Base-by-base conservation (phyloP, 1,139 yeast genomes). In the Pichia sp. region DNA sequence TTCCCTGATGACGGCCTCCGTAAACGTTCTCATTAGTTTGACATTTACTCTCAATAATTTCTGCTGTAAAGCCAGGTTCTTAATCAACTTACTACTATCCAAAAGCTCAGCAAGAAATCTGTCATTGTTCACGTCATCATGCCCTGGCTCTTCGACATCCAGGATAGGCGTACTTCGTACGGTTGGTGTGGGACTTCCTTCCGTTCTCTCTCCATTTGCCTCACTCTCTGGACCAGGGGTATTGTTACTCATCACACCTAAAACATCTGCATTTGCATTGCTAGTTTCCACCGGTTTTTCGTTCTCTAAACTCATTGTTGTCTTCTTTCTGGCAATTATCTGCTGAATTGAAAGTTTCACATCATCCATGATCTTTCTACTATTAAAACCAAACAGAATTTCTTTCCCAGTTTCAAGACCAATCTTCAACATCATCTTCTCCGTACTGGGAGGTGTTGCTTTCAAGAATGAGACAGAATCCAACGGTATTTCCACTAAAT, bases 1-100 rank as follows among this genome's bases (percentile, higher is more conserved):
- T 35, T 77, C 77, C 37, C 77, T 70, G 46, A 91, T 86, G 3
- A 91, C 97, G 0, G 95, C 80, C 45, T 87, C 95, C 38, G 88
- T 81, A 55, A 91, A 91, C 2, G 84, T 75, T 40, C 75, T 71
- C 63, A 85, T 73, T 36, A 91, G 63, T n/a, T 64, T 65, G 37
- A 78, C 73, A 52, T 86, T 83, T 43, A 80, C 84, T 41, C 78
- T 66, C 27, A 91, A 63, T 18, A 88, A 61, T 41, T 75, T 74
- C 50, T 87, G 94, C 51, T 91, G 98, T 23, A 91, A 64, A 37
- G 75, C 78, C 33, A 76, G 70, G 55, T 91, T 86, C 38, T 75
- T 72, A 42, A 86, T 62, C 35, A 86, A 55, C 37, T 66, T 67
- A 39, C 62, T 61, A 4, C 67, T 57, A 23, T 74, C 74, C 14